Percentiles rank a stretch among this genome's conserved stretches.
Evolutionary conservation across 805 yeast species (phyloP).

Genomic region (Millerago galiae): DNA sequence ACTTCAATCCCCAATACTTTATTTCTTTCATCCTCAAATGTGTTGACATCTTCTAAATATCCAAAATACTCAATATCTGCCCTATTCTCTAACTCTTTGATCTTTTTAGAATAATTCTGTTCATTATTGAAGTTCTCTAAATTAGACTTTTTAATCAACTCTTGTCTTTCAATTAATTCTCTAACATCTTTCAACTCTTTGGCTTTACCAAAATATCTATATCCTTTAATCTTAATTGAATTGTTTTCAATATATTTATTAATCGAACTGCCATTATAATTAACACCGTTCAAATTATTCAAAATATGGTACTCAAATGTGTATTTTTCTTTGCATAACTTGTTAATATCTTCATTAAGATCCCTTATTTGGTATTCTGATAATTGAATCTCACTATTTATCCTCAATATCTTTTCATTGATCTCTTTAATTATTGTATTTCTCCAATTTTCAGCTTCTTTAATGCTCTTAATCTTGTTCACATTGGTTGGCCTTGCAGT

Average conservation of each 20-base stretch:
- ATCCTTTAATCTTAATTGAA: slow-evolving; percentile 18
- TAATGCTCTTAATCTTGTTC: slow-evolving; percentile 42
- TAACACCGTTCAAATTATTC: slow-evolving; percentile 65
- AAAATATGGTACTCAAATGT: slow-evolving; percentile 74
- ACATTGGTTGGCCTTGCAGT: slow-evolving; percentile 57
- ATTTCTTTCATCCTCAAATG: background rate
- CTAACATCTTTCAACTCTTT: slow-evolving; percentile 70
- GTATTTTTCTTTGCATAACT: slow-evolving; percentile 55
- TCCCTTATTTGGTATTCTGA: slow-evolving; percentile 64
- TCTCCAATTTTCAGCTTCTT: slow-evolving; percentile 71
- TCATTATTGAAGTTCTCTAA: slow-evolving; percentile 15
- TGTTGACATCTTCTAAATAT: slow-evolving; percentile 25
- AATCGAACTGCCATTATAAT: slow-evolving; percentile 32
- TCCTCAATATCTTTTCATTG: slow-evolving; percentile 48
- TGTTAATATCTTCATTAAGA: slow-evolving; percentile 67
- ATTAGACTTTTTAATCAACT: slow-evolving; percentile 15
- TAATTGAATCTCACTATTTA: slow-evolving; percentile 49
- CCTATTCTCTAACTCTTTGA: slow-evolving; percentile 22
- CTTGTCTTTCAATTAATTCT: slow-evolving; percentile 34
- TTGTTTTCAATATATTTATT: slow-evolving; percentile 9
- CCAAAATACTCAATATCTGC: slow-evolving; percentile 40
- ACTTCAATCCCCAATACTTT: slow-evolving; percentile 11
- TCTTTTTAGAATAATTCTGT: slow-evolving; percentile 8
- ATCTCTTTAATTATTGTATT: slow-evolving; percentile 57
- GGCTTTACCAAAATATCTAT: slow-evolving; percentile 77